These are phyloP conservation scores for Termitomyces sp. DNA, from an alignment of 768 basidiomycete species.

Conservation along the genomic window DNA sequence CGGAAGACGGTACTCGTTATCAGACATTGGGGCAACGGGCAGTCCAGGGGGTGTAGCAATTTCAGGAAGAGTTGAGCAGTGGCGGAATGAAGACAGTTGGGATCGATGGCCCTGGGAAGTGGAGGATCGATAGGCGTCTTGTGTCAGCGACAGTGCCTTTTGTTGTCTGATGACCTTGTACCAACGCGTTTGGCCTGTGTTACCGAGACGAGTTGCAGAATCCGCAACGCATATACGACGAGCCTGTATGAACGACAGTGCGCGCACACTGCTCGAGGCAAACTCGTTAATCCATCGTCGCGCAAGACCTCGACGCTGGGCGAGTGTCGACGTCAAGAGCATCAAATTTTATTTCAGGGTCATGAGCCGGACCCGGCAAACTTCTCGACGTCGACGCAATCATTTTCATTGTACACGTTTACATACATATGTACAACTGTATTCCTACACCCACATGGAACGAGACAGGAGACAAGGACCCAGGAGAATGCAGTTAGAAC, in stretches of 20 bases:
- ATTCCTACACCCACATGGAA: neutral
- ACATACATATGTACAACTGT: neutral
- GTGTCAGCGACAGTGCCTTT: conserved; percentile 6
- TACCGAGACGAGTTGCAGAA: conserved; percentile 3
- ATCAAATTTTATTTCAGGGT: conserved; percentile 13
- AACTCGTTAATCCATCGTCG: conserved; percentile 8
- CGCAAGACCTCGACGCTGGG: conserved; percentile 8
- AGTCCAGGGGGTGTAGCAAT: conserved; percentile 24
- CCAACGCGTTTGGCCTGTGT: conserved; percentile 6
- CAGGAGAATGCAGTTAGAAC: neutral
- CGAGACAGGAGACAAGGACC: neutral
- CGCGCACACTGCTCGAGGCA: neutral
- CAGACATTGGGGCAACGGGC: conserved; percentile 17
- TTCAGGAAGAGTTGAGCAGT: conserved; percentile 16
- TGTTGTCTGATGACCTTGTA: conserved; percentile 13
- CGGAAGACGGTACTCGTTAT: conserved; percentile 60
- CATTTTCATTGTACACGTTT: neutral
- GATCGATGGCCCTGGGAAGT: conserved; percentile 11
- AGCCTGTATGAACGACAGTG: neutral
- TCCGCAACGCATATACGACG: neutral
- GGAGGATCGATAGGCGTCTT: conserved; percentile 14
- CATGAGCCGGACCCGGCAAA: neutral
- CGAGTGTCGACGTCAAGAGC: conserved; percentile 13
- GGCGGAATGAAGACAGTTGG: conserved; percentile 11
- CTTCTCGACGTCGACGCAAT: neutral